Percentiles rank a stretch among this genome's conserved stretches.
These are phyloP conservation scores for Linderniella brevidens DNA, from an alignment of 257 asterid species.

Conservation along the genomic window DNA sequence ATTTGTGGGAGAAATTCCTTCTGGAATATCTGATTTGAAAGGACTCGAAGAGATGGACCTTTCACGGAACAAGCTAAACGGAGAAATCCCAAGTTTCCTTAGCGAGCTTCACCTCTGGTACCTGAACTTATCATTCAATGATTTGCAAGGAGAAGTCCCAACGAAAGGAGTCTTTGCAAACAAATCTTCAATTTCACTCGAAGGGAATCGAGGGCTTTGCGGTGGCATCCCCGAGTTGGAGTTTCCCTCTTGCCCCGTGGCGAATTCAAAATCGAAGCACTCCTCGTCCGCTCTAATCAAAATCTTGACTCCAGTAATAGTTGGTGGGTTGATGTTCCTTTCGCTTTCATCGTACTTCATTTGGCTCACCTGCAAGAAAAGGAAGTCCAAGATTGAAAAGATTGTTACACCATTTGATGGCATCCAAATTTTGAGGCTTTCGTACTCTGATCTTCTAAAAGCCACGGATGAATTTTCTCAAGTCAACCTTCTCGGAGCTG, in stretches of 20 bases:
- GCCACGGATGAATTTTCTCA: conserved; percentile 17
- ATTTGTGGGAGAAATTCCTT: conserved; percentile 14
- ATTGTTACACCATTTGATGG: neutral
- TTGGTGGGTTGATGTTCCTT: neutral
- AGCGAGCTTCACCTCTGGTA: conserved; percentile 1
- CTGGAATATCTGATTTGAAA: conserved; percentile 10
- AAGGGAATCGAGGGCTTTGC: conserved; percentile 11
- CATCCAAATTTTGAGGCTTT: conserved; percentile 7
- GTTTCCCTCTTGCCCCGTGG: conserved; percentile 3
- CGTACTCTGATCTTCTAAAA: conserved; percentile 14
- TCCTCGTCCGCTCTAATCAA: conserved; percentile 1
- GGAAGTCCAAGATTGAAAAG: neutral
- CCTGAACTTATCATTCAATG: conserved; percentile 17
- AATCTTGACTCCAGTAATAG: neutral
- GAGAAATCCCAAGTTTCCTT: conserved; percentile 14
- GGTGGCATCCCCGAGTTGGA: conserved; percentile 9
- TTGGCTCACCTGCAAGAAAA: conserved; percentile 3
- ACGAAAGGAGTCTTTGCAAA: conserved; percentile 9
- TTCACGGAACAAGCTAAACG: conserved; percentile 15
- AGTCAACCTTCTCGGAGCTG: conserved; percentile 17
- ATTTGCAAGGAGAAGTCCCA: conserved; percentile 14
- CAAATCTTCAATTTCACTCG: conserved; percentile 7
- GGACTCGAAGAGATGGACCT: conserved; percentile 14
- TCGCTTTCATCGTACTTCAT: conserved; percentile 5
- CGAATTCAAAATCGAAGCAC: neutral